Percentiles rank a stretch among this genome's conserved stretches.
phyloP scores from a whole-genome alignment of 208 protist species.

The Trypanosoma lewisi region DNA sequence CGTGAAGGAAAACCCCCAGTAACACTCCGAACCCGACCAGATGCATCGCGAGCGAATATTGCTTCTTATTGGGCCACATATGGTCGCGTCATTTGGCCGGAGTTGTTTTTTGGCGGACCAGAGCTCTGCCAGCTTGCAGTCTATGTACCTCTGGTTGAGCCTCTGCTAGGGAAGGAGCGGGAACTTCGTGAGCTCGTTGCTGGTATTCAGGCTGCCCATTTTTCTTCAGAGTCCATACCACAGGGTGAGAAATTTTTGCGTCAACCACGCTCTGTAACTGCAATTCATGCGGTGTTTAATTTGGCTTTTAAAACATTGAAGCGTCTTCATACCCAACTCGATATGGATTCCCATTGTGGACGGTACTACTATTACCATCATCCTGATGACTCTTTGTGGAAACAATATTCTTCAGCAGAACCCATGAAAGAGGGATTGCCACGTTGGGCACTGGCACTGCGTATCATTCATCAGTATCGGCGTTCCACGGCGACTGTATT shows the following conservation, averaged over 20 bases:
- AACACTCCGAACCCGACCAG: constrained; percentile 43
- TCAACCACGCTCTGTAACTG: constrained; percentile 15
- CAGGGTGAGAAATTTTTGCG: constrained; percentile 23
- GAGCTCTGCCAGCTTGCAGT: constrained; percentile 73
- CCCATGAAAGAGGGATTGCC: background rate
- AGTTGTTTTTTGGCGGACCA: constrained; percentile 48
- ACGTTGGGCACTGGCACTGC: constrained; percentile 29
- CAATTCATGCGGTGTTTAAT: constrained; percentile 23
- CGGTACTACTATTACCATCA: constrained; percentile 21
- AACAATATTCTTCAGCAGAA: background rate
- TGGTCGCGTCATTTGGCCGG: constrained; percentile 45
- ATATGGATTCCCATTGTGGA: constrained; percentile 22
- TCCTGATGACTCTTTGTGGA: constrained; percentile 14
- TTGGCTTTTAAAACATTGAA: constrained; percentile 23
- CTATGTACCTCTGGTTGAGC: constrained; percentile 45
- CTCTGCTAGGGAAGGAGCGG: constrained; percentile 6
- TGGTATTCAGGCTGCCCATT: constrained; percentile 31
- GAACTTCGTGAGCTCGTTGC: constrained; percentile 21
- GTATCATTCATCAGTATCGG: constrained; percentile 25
- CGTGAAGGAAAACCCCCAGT: constrained; percentile 32
- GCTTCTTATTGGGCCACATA: constrained; percentile 69
- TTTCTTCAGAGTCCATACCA: constrained; percentile 29
- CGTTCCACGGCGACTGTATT: constrained; percentile 14
- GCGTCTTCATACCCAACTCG: constrained; percentile 29
- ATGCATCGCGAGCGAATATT: constrained; percentile 33